Percentiles rank a stretch among this genome's conserved stretches.
These are phyloP conservation scores for Cutaneotrichosporon spelunceum DNA, from an alignment of 1,284 basidiomycete species.

Conservation along the genomic window DNA sequence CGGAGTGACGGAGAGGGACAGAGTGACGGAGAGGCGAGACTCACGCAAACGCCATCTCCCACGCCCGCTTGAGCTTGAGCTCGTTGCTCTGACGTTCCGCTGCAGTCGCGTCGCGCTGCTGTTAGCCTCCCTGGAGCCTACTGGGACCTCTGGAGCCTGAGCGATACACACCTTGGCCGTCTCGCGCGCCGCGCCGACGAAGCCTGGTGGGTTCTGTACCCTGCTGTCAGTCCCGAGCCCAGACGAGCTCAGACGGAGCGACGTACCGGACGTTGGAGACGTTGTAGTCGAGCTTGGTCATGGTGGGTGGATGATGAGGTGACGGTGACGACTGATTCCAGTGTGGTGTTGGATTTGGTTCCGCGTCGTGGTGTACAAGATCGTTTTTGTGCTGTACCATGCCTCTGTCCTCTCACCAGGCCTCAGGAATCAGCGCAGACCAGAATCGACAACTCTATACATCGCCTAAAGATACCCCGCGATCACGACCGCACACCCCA, in stretches of 20 bases:
- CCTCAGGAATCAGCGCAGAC: no score
- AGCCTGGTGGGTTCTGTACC: constrained; percentile 18
- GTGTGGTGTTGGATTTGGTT: no score
- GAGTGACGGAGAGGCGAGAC: constrained; percentile 14
- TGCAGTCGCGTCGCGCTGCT: background rate
- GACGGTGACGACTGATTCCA: no score
- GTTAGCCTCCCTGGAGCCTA: background rate
- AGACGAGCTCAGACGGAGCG: no score
- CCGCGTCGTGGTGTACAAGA: no score
- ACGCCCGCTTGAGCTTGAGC: constrained; percentile 75
- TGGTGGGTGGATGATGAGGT: background rate
- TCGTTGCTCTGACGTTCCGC: constrained; percentile 35
- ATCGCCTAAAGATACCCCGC: constrained; percentile 24
- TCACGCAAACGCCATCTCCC: constrained; percentile 72
- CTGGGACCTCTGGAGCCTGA: no score
- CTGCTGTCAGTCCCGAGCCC: constrained; percentile 7
- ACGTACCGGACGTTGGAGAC: constrained; percentile 5
- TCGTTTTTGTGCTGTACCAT: no score
- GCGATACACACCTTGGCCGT: constrained; percentile 18
- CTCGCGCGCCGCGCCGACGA: constrained; percentile 8
- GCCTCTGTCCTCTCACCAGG: no score
- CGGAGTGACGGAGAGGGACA: background rate
- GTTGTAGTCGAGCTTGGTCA: constrained; percentile 14
- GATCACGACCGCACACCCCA: constrained; percentile 37
- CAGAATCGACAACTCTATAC: background rate